Percentiles rank a stretch among this genome's conserved stretches.
These are phyloP conservation scores for Phialemonium atrogriseum DNA, from an alignment of 2,329 filamentous ascomycete species.

Conservation along the genomic window DNA sequence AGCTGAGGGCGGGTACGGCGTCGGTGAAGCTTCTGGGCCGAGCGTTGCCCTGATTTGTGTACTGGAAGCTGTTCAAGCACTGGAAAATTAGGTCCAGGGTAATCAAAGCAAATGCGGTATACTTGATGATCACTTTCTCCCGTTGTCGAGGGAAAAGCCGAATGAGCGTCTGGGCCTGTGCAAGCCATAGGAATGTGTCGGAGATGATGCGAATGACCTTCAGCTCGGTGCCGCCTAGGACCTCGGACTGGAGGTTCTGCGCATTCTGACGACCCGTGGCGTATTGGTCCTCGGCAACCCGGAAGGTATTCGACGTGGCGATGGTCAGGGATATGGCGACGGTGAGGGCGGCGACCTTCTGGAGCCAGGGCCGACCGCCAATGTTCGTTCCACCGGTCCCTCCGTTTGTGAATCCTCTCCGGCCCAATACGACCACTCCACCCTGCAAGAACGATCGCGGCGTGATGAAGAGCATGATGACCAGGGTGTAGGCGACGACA, in stretches of 20 bases:
- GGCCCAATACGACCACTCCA: conserved; percentile 70
- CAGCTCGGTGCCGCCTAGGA: conserved; percentile 78
- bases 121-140: conserved; percentile 98
- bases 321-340: conserved; percentile 84
- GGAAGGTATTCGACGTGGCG: conserved; percentile 85
- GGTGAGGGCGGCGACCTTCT: conserved; percentile 69
- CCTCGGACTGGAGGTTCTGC: conserved; percentile 62
- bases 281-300: conserved; percentile 77
- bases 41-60: conserved; percentile 39
- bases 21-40: conserved; percentile 74
- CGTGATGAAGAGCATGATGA: conserved; percentile 89
- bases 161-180: conserved; percentile 93
- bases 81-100: conserved; percentile 85
- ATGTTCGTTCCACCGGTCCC: conserved; percentile 74
- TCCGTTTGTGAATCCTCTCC: conserved; percentile 77
- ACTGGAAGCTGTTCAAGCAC: conserved; percentile 78
- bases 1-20: conserved; percentile 83
- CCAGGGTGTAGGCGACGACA: conserved; percentile 82
- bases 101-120: conserved; percentile 92
- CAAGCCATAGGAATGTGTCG: conserved; percentile 93
- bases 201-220: conserved; percentile 89
- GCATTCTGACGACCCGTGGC: conserved; percentile 72
- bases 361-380: conserved; percentile 86
- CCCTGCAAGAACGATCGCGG: conserved; percentile 90
- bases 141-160: conserved; percentile 91